Conservation (phyloP, 73 alveolate species). For the Blepharisma japonicum region DNA sequence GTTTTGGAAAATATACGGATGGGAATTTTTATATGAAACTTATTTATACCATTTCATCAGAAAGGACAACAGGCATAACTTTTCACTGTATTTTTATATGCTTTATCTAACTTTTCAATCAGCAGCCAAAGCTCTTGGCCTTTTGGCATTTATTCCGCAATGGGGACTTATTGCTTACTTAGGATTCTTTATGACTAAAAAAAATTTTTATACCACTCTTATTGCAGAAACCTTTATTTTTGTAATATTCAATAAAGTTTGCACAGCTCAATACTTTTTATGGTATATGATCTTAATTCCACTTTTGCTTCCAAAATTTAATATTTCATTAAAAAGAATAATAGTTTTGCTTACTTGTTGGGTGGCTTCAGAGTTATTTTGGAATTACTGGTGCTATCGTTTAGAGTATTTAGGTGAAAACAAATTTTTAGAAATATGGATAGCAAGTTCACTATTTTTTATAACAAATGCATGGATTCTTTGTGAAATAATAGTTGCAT, state of each 20-base stretch:
- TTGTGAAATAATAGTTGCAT: background rate
- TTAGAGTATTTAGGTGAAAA: slow-evolving; percentile 5
- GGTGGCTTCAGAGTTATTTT: background rate
- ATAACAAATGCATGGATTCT: background rate
- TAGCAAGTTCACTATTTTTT: background rate
- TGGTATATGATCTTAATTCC: slow-evolving; percentile 6
- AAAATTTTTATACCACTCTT: slow-evolving; percentile 77
- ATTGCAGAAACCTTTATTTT: slow-evolving; percentile 80
- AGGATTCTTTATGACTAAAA: slow-evolving; percentile 52
- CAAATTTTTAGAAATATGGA: slow-evolving; percentile 1
- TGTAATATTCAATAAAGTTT: slow-evolving; percentile 92
- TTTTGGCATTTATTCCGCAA: slow-evolving; percentile 89
- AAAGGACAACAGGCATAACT: slow-evolving; percentile 95
- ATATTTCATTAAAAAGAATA: background rate
- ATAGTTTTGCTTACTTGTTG: background rate
- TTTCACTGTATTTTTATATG: slow-evolving; percentile 87
- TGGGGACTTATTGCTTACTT: slow-evolving; percentile 52
- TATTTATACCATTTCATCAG: slow-evolving; percentile 91
- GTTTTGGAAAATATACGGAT: slow-evolving; percentile 81
- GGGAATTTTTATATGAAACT: slow-evolving; percentile 85
- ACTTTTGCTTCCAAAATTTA: background rate
- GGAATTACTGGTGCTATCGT: slow-evolving; percentile 18
- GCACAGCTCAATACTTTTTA: slow-evolving; percentile 69
- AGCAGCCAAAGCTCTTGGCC: slow-evolving; percentile 58
- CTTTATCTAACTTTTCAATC: slow-evolving; percentile 78